These are phyloP conservation scores for Balansia obtecta DNA, from an alignment of 2,329 filamentous ascomycete genomes.

Conservation along the genomic window DNA sequence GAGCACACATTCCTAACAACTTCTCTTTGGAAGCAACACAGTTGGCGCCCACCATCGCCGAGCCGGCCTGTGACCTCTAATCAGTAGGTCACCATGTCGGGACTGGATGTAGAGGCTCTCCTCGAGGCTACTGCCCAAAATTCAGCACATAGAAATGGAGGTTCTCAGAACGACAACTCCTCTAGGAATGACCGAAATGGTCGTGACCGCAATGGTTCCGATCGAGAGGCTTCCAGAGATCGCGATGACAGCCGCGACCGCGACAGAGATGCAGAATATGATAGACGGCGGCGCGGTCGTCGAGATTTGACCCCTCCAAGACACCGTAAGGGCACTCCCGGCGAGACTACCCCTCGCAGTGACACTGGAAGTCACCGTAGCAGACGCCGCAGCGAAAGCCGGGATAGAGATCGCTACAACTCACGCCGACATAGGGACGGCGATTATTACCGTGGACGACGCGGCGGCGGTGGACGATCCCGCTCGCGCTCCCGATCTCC, in stretches of 20 bases:
- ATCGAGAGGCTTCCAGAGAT: slow-evolving; percentile 42
- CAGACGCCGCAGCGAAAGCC: slow-evolving; percentile 68
- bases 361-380: slow-evolving; percentile 71
- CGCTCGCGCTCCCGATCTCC: slow-evolving; percentile 64
- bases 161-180: slow-evolving; percentile 38
- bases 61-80: background rate
- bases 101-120: slow-evolving; percentile 73
- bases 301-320: slow-evolving; percentile 44
- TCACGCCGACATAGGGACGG: slow-evolving; percentile 62
- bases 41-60: background rate
- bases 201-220: slow-evolving; percentile 31
- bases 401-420: slow-evolving; percentile 62
- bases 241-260: slow-evolving; percentile 43
- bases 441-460: slow-evolving; percentile 50
- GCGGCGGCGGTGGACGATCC: slow-evolving; percentile 35
- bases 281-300: slow-evolving; percentile 34
- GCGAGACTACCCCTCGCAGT: slow-evolving; percentile 57
- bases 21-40: background rate
- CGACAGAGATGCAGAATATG: slow-evolving; percentile 43
- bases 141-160: slow-evolving; percentile 34
- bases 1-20: background rate
- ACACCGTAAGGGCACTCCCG: slow-evolving; percentile 35
- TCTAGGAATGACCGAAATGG: slow-evolving; percentile 23
- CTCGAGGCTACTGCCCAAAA: slow-evolving; percentile 71
- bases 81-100: slow-evolving; percentile 28